A percentile compares a stretch with the other conserved stretches of the same genome.
phyloP scores from a whole-genome alignment of 139 green algal species.

The Tetradesmus obliquus region DNA sequence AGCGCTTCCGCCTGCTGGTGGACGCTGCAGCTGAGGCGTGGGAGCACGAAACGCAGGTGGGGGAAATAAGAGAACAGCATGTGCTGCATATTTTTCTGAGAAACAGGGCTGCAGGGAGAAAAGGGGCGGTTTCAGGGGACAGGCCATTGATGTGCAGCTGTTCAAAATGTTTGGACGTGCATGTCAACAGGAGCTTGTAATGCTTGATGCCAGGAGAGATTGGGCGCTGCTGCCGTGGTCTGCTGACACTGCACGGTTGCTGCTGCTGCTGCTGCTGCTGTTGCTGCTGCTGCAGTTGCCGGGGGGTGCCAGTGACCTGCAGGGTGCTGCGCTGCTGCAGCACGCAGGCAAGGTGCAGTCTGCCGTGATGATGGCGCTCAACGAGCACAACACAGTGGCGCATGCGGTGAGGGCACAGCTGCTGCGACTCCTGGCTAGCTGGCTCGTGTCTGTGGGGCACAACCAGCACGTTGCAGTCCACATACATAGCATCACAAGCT shows the following conservation, averaged over 20 bases:
- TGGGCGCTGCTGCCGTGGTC: too few species aligned
- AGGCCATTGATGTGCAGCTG: not conserved
- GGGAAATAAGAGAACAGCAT: too few species aligned
- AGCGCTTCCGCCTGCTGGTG: conserved; percentile 11
- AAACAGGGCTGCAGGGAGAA: too few species aligned
- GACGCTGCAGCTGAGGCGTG: conserved; percentile 1
- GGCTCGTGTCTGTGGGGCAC: not conserved
- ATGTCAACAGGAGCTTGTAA: too few species aligned
- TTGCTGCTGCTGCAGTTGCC: not conserved
- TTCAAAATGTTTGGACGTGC: not conserved
- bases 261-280: not conserved
- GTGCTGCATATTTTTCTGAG: too few species aligned
- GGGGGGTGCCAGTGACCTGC: not conserved
- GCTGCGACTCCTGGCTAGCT: not conserved
- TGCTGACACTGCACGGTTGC: too few species aligned
- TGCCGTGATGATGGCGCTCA: not conserved
- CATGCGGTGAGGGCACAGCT: conserved; percentile 10
- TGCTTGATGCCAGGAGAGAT: too few species aligned
- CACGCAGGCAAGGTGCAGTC: conserved; percentile 5
- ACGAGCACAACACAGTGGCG: conserved; percentile 23
- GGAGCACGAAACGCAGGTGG: not conserved
- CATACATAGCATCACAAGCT: not conserved
- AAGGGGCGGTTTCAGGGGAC: too few species aligned
- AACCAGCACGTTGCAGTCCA: not conserved
- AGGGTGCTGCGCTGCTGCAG: not conserved